Base-by-base conservation (phyloP, 192 early-diverging fungal genomes). In the Gaertneriomyces semiglobifer region DNA sequence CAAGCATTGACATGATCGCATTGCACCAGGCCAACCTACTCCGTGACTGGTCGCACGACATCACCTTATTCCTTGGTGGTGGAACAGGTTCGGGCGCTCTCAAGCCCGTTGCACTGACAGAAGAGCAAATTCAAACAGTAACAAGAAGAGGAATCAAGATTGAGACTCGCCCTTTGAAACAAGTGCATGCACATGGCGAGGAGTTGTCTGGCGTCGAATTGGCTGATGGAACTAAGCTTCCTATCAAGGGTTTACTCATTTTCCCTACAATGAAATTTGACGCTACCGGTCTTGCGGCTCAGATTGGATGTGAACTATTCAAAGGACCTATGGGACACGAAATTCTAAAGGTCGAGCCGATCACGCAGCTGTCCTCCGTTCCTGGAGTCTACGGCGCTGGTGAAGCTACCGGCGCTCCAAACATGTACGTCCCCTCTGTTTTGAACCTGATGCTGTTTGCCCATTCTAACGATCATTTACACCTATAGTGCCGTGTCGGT, bases 401-500 rank as follows among this genome's bases (percentile, higher is more conserved):
- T 52, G 50, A 52, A n/a, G n/a, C 50, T 52, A 20, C 20, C 5
- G 20, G 50, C n/a, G n/a, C 50, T 4, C n/a, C 20, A 5, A 52
- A 52, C 20, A 20, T 52, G 50, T 52, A 52, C n/a, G 50, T 52
- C 20, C 6, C 20, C 25, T 52, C 20, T 52, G 4, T 52, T n/a
- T n/a, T 52, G 0, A 52, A 5, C 0, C 20, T n/a, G 50, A 6
- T 5, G n/a, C 20, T 52, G 20, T 20, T 52, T 5, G 20, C n/a
- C n/a, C 20, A 20, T n/a, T 18, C 2, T 50, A 50, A n/a, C 14
- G 0, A 52, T 52, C 20, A 5, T 52, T 52, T n/a, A 6, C n/a
- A 52, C 20, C 20, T 52, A 52, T 52, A 52, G 50, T n/a, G 50
- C 50, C 3, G 50, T 52, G 6, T n/a, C 50, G 50, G 50, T 52